Conservation (phyloP, 2,329 filamentous ascomycete genomes). For the Dactylella cylindrospora region DNA sequence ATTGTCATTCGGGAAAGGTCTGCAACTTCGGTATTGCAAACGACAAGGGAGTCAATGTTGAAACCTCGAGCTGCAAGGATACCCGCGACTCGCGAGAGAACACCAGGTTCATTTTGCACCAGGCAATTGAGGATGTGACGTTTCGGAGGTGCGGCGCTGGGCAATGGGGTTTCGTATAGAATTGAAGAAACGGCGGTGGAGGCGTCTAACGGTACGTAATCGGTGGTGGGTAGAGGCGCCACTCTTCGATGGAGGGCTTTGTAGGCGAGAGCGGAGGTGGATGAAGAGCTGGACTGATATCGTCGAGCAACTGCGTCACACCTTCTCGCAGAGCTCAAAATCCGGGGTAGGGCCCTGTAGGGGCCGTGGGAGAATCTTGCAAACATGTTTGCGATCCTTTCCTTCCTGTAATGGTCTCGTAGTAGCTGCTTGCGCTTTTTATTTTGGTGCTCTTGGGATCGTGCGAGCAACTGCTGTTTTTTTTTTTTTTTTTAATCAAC, state of each 20-base stretch:
- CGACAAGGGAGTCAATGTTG: constrained; percentile 98
- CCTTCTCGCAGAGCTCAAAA: no score
- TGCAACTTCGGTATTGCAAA: constrained; percentile 95
- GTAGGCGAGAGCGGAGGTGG: constrained; percentile 92
- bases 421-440: no score
- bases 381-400: no score
- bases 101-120: constrained; percentile 97
- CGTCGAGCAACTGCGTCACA: neutral
- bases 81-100: constrained; percentile 91
- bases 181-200: constrained; percentile 96
- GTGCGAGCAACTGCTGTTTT: no score
- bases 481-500: no score
- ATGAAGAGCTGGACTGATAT: constrained; percentile 56
- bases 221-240: constrained; percentile 75
- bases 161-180: constrained; percentile 93
- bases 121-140: constrained; percentile 96
- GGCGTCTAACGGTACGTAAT: constrained; percentile 75
- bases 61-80: constrained; percentile 95
- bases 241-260: constrained; percentile 93
- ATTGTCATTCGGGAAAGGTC: constrained; percentile 99
- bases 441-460: no score
- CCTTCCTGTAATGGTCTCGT: no score
- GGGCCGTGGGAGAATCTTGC: no score
- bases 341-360: no score
- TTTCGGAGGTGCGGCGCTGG: constrained; percentile 80